Evolutionary conservation across 805 yeast genomes (phyloP).

Genomic region (Monosporozyma yasuniensis): DNA sequence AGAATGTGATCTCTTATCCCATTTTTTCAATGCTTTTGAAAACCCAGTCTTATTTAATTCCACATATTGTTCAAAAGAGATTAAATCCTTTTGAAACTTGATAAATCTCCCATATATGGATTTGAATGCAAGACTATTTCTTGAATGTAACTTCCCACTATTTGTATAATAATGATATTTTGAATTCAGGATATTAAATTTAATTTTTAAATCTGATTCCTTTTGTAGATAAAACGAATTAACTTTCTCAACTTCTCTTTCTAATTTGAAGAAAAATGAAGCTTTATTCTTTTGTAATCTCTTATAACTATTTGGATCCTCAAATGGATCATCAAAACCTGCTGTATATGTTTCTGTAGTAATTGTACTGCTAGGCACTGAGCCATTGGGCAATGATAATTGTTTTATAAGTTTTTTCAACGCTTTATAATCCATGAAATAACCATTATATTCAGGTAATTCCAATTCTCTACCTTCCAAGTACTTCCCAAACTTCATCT

Average conservation of each 20-base stretch:
- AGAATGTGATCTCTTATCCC: constrained; percentile 95
- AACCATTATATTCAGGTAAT: constrained; percentile 88
- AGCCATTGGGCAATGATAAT: constrained; percentile 40
- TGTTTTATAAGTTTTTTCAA: constrained; percentile 85
- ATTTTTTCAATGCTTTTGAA: constrained; percentile 88
- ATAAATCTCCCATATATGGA: constrained; percentile 83
- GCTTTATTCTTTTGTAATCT: constrained; percentile 83
- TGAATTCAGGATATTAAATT: constrained; percentile 65
- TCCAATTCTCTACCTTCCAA: constrained; percentile 90
- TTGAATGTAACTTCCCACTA: constrained; percentile 39
- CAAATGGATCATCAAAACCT: constrained; percentile 27
- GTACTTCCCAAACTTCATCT: constrained; percentile 88
- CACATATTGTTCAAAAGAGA: constrained; percentile 83
- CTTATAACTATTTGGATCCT: constrained; percentile 35
- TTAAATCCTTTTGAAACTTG: constrained; percentile 80
- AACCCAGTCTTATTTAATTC: constrained; percentile 94
- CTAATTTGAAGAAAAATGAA: constrained; percentile 75
- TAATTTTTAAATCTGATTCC: constrained; percentile 75
- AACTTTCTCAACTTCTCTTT: constrained; percentile 91
- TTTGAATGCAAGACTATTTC: constrained; percentile 49
- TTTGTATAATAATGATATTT: constrained; percentile 48
- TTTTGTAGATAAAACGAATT: constrained; percentile 86
- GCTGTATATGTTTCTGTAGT: too few relatives aligned
- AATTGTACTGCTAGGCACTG: constrained; percentile 9
- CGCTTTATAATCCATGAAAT: constrained; percentile 91